Conservation (phyloP, 2,329 filamentous ascomycete species). For the Hypoxylon sp. region DNA sequence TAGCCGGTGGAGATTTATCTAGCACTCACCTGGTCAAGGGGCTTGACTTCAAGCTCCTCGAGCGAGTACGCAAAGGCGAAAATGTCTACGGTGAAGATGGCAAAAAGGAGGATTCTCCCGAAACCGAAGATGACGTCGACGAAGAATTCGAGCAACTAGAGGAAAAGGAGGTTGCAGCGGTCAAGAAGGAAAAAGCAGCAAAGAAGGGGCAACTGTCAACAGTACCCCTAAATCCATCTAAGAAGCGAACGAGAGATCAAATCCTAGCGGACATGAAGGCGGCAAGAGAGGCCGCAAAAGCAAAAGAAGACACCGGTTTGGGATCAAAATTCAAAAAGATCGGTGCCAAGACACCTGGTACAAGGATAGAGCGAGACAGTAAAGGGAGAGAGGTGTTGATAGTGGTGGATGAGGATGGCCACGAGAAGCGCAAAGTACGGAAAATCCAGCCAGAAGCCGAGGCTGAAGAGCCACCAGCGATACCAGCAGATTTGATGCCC, state of each 20-base stretch:
- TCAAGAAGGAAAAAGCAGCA: conserved; percentile 66
- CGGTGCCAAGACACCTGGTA: conserved; percentile 67
- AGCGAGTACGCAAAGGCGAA: conserved; percentile 78
- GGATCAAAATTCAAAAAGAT: conserved; percentile 77
- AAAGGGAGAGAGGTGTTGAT: conserved; percentile 76
- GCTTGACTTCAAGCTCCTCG: conserved; percentile 85
- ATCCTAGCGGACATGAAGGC: conserved; percentile 78
- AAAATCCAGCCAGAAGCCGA: conserved; percentile 61
- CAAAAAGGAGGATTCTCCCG: conserved; percentile 51
- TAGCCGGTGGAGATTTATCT: conserved; percentile 83
- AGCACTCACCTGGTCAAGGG: conserved; percentile 94
- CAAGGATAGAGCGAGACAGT: conserved; percentile 72
- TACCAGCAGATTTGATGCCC: conserved; percentile 63
- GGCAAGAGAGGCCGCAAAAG: conserved; percentile 71
- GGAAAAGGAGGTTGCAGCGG: conserved; percentile 66
- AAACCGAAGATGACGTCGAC: conserved; percentile 68
- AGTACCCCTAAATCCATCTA: conserved; percentile 66
- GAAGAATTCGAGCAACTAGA: conserved; percentile 75
- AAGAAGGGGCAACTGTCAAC: conserved; percentile 75
- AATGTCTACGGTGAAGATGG: conserved; percentile 68
- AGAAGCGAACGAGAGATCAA: conserved; percentile 75
- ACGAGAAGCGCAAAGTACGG: conserved; percentile 75
- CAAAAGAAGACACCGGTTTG: conserved; percentile 65
- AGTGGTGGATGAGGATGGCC: conserved; percentile 75
- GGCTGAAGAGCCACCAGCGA: conserved; percentile 54